Evolutionary conservation across 148 eudicot genomes (phyloP), one percentile per base, ranked within the genome.

Genomic region (Drosera capensis): DNA sequence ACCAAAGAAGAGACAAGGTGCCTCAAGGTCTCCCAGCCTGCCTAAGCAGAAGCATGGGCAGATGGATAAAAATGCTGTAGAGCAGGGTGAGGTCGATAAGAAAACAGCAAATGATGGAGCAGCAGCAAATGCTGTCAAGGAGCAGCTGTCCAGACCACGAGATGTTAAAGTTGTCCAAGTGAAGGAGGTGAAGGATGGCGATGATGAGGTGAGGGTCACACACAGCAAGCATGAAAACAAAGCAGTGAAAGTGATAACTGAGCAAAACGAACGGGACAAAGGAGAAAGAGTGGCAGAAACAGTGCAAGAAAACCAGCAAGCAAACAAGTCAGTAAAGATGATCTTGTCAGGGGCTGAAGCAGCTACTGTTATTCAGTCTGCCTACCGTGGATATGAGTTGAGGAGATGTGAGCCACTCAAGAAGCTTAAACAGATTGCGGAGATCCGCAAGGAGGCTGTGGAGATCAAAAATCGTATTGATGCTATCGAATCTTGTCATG

Each of bases 381-480:
- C 57, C 1, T 81, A 65, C 51, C 96, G 82, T 42, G 93, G 93
- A 23, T 76, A 64, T 47, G 75, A 51, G 30, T 66, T 73, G 28
- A 78, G 93, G 51, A 81, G 71, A 61, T 71, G 66, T 69, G 72
- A 68, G 40, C 74, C 75, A 7, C 29, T 86, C 55, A 73, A 78
- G 60, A 86, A 86, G 50, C 58, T 81, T 58, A 75, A 59, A 64
- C 67, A 81, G 39, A 75, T 86, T 20, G 77, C 60, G 23, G 22
- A 56, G 49, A 46, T 81, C 21, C 55, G 35, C 0, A 73, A 65
- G 43, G 63, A 76, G 44, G 70, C 58, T 23, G 30, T 31, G 18
- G 54, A 58, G 48, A 15, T 78, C 20, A 66, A 46, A 49, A 48
- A 20, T 12, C 47, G 34, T 7, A 56, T 86, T 29, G 66, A 78